These are phyloP conservation scores for Herpetomonas samuelpessoai DNA, from an alignment of 208 protist species.

Conservation along the genomic window DNA sequence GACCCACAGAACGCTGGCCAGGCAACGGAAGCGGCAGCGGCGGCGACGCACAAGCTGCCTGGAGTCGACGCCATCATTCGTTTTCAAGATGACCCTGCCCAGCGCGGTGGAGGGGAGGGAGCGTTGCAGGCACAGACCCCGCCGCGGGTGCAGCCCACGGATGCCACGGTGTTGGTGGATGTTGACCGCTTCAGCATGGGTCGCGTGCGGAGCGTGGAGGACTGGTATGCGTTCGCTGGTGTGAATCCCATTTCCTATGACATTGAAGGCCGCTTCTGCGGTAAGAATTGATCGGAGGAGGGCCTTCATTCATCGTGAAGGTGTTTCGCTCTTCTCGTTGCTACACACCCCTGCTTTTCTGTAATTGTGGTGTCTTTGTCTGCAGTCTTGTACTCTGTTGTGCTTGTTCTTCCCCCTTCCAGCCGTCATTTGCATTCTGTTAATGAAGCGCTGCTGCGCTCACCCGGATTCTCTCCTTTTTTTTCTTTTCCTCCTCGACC, in stretches of 20 bases:
- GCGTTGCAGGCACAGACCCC: too few species aligned
- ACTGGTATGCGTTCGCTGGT: slow-evolving; percentile 78
- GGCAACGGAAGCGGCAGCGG: neutral
- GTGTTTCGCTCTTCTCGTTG: neutral
- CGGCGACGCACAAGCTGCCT: neutral
- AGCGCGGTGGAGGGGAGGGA: too few species aligned
- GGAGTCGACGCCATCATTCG: too few species aligned
- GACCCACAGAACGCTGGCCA: neutral
- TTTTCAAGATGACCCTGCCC: too few species aligned
- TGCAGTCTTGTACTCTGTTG: too few species aligned
- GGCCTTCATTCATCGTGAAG: neutral
- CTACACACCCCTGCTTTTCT: too few species aligned
- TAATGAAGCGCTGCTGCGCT: too few species aligned
- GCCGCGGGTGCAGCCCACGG: slow-evolving; percentile 1
- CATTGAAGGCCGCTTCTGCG: slow-evolving; percentile 58
- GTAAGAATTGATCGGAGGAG: slow-evolving; percentile 3
- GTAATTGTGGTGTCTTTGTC: neutral
- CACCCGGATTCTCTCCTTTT: too few species aligned
- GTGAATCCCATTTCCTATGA: slow-evolving; percentile 43
- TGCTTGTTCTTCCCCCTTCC: too few species aligned
- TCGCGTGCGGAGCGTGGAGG: slow-evolving; percentile 36
- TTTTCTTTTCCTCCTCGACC: too few species aligned
- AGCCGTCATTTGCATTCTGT: too few species aligned
- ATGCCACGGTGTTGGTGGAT: slow-evolving; percentile 50
- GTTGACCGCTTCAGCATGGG: slow-evolving; percentile 76